Conservation (phyloP, 2,329 filamentous ascomycete genomes). For the Ascochyta pisi region DNA sequence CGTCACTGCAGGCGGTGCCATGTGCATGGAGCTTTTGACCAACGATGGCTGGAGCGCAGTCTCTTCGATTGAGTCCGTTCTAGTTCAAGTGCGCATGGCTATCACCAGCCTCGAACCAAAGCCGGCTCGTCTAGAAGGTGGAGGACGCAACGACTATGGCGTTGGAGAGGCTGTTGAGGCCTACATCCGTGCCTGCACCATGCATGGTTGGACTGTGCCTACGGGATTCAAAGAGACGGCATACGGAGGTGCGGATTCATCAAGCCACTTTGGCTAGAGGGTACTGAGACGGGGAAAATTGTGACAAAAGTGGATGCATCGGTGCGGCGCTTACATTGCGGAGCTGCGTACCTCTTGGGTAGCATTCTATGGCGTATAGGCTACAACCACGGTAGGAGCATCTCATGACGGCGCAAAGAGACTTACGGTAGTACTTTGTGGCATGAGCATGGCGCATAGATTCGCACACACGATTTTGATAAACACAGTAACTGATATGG, state of each 20-base stretch:
- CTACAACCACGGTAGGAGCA: not conserved
- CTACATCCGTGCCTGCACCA: constrained; percentile 70
- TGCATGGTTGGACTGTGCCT: constrained; percentile 78
- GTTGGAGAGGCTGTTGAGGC: constrained; percentile 75
- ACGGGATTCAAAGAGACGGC: constrained; percentile 63
- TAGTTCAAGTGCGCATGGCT: constrained; percentile 81
- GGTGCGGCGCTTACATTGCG: too few relatives aligned
- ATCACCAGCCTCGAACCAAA: constrained; percentile 71
- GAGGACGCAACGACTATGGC: constrained; percentile 62
- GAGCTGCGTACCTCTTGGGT: not conserved
- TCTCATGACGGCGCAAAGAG: not conserved
- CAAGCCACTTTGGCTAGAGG: not conserved
- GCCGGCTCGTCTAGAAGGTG: constrained; percentile 70
- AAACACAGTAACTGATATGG: too few relatives aligned
- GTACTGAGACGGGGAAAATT: not conserved
- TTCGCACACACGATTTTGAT: not conserved
- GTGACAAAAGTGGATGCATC: not conserved
- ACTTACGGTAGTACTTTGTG: not conserved
- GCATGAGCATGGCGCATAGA: not conserved
- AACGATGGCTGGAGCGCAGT: constrained; percentile 81
- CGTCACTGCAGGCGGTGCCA: constrained; percentile 81
- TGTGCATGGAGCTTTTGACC: constrained; percentile 84
- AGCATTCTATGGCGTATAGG: constrained; percentile 1
- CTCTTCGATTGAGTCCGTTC: constrained; percentile 76
- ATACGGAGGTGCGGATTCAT: constrained; percentile 33